Evolutionary conservation across 106 monocot genomes (phyloP), one percentile per base, ranked within the genome.

Genomic region (Narthecium ossifragum): DNA sequence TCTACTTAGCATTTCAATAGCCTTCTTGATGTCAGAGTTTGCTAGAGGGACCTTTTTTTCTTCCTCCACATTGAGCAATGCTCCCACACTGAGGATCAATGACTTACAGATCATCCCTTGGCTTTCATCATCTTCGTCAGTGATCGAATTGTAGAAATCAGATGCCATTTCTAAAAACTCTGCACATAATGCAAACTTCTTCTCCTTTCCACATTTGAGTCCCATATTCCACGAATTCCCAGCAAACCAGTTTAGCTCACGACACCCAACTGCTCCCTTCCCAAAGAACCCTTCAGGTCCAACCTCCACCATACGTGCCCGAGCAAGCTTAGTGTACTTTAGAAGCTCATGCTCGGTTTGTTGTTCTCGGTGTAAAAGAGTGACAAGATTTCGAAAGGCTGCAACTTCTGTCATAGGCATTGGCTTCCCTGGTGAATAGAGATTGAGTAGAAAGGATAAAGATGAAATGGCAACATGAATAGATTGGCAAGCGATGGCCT

Each of bases 181-280:
- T 17, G 81, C 61, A 53, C 80, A 76, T 17, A 38, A 55, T 20
- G 81, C 78, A 60, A 68, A 84, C 25, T 62, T 78, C 65, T 74
- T 81, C 27, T 82, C 73, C 34, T 74, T 87, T 34, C 68, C 83
- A 4, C 69, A 31, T 74, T 77, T 98, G 47, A 87, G 52, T 26
- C 81, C 96, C 76, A 98, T 79, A 61, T 98, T 91, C 96, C 96
- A 98, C 27, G 84, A 54, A 59, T 67, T 81, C 32, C 73, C 87
- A 14, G 96, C 96, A 72, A 98, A 90, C 96, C 96, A 98, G 39
- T 70, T 72, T 1, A 76, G 55, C 65, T 98, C 96, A 17, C 86
- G 90, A 33, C 34, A 34, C 10, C 84, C 80, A 38, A 70, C 68
- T 24, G 61, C 76, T 21, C 81, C 90, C 15, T 62, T 76, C 41